Base-by-base conservation (phyloP, 2,329 filamentous ascomycete species). In the Trichoderma breve region DNA sequence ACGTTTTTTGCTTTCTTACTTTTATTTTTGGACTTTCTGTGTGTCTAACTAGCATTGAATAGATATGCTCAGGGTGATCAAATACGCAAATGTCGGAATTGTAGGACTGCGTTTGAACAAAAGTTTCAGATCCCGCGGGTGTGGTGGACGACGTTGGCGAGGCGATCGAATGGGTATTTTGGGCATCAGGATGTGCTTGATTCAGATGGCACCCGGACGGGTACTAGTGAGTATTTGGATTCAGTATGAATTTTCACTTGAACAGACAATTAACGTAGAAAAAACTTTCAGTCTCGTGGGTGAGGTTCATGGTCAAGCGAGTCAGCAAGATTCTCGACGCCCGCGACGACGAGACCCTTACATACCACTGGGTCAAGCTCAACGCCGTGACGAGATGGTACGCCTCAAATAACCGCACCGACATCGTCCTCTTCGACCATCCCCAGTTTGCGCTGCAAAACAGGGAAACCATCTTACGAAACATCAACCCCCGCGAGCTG, bases 91-190 rank as follows among this genome's bases (percentile, higher is more conserved):
- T 82, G 80, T 28, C 3, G 47, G 2, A 34, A 15, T 6, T 83
- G 81, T 34, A 76, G 70, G 4, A 18, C 28, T 0, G 71, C 72
- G 3, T 76, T 82, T 60, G 75, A 72, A 1, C 15, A 76, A 1
- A 68, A 28, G 0, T 80, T 80, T 55, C 30, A 28, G 2, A 79
- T 83, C 14, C 80, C 81, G 1, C 71, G 78, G 14, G 43, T 77
- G 0, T 84, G 80, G 80, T 84, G 82, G 82, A 77, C 80, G 1
- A 73, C 76, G 6, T 77, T 79, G 43, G 78, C 76, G 55, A 74
- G 74, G 15, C 78, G 78, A 43, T 78, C 81, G 2, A 84, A 83
- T n/a, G 82, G 82, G 0, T 82, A 82, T 36, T 82, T 84, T 73
- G 82, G 82, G 0, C 79, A 77, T 61, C 77, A 79, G 21, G 70